Percentiles rank a stretch among this genome's conserved stretches.
These are phyloP conservation scores for Ilyonectria robusta DNA, from an alignment of 2,329 filamentous ascomycete genomes.

Conservation along the genomic window DNA sequence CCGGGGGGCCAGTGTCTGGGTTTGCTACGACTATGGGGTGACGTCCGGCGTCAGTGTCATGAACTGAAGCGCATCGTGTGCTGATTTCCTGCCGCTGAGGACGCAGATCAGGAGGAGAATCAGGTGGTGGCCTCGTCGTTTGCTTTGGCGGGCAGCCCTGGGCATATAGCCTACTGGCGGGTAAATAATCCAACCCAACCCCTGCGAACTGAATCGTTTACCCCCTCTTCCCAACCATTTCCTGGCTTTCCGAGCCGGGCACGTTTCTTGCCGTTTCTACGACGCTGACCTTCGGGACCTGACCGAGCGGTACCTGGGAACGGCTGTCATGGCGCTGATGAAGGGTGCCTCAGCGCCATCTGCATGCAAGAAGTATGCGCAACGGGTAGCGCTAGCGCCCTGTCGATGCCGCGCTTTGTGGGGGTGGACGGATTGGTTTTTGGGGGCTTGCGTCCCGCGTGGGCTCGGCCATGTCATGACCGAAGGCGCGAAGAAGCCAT, in stretches of 20 bases:
- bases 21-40: conserved; percentile 28
- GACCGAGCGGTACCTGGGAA: conserved; percentile 45
- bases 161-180: conserved; percentile 28
- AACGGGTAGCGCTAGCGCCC: conserved; percentile 39
- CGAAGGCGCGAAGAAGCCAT: conserved; percentile 26
- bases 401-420: conserved; percentile 39
- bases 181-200: conserved; percentile 17
- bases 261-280: not conserved
- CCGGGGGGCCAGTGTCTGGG: conserved; percentile 6
- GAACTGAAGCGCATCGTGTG: conserved; percentile 27
- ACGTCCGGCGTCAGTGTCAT: conserved; percentile 18
- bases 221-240: conserved; percentile 4
- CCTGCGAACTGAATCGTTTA: conserved; percentile 12
- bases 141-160: conserved; percentile 12
- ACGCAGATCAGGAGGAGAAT: conserved; percentile 21
- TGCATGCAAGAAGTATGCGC: conserved; percentile 38
- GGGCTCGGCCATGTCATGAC: conserved; percentile 41
- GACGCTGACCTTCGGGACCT: conserved; percentile 41
- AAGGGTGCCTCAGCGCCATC: conserved; percentile 1
- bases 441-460: conserved; percentile 24
- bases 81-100: conserved; percentile 12
- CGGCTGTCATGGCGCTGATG: conserved; percentile 40
- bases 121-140: conserved; percentile 17
- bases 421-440: conserved; percentile 36
- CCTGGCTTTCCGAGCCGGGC: conserved; percentile 13